Conservation (phyloP, 768 basidiomycete genomes). For the Tulasnella calospora region DNA sequence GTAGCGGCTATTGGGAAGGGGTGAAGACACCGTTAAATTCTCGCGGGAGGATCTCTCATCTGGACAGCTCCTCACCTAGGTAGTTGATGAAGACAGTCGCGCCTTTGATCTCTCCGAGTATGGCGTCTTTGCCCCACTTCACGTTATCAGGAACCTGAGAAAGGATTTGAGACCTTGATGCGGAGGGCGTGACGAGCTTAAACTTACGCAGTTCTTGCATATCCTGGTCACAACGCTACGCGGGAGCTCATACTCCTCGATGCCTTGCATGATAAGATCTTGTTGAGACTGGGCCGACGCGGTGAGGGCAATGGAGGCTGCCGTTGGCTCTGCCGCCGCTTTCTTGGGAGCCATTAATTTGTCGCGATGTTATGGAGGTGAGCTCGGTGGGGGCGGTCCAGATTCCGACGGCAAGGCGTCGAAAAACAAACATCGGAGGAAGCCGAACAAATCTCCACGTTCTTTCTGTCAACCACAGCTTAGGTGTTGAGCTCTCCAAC, state of each 20-base stretch:
- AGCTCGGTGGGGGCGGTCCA: not conserved
- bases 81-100: constrained; percentile 96
- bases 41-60: not conserved
- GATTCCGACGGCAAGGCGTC: not conserved
- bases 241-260: constrained; percentile 85
- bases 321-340: constrained; percentile 4
- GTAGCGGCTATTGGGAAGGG: constrained; percentile 41
- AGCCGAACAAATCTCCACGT: constrained; percentile 11
- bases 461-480: not conserved
- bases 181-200: too few species aligned
- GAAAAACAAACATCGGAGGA: not conserved
- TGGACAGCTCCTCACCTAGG: constrained; percentile 54
- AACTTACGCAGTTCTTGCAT: constrained; percentile 71
- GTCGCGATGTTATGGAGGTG: not conserved
- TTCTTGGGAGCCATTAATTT: constrained; percentile 15
- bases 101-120: constrained; percentile 76
- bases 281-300: constrained; percentile 65
- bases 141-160: constrained; percentile 72
- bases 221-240: constrained; percentile 77
- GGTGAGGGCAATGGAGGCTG: not conserved
- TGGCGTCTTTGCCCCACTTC: constrained; percentile 86
- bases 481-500: not conserved
- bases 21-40: constrained; percentile 17
- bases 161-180: not conserved
- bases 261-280: constrained; percentile 60